These are phyloP conservation scores for Kwoniella sp. DNA, from an alignment of 768 basidiomycete species.

Conservation along the genomic window DNA sequence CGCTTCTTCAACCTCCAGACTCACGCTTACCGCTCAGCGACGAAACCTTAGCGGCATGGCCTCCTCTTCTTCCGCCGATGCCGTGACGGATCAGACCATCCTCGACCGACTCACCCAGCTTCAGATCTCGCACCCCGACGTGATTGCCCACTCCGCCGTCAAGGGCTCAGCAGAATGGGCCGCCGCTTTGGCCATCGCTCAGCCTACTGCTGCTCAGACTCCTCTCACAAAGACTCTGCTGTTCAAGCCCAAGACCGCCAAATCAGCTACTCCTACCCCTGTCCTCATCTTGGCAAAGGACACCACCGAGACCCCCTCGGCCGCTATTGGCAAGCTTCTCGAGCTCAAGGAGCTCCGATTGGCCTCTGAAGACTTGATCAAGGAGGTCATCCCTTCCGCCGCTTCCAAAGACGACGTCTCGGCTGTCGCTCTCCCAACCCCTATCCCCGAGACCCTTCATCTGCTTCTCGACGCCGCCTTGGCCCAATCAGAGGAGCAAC, in stretches of 20 bases:
- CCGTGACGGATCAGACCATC: slow-evolving; percentile 34
- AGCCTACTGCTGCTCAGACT: slow-evolving; percentile 8
- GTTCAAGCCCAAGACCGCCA: slow-evolving; percentile 97
- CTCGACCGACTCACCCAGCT: slow-evolving; percentile 34
- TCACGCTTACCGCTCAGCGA: not conserved
- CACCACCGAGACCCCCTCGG: slow-evolving; percentile 77
- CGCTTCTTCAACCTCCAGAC: slow-evolving; percentile 1
- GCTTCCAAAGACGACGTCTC: slow-evolving; percentile 85
- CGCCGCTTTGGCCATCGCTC: slow-evolving; percentile 61
- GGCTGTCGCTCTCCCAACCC: slow-evolving; percentile 74
- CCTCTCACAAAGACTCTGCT: slow-evolving; percentile 57
- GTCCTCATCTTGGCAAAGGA: slow-evolving; percentile 85
- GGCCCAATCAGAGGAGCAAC: slow-evolving; percentile 66
- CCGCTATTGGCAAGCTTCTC: slow-evolving; percentile 69
- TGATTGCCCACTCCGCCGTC: slow-evolving; percentile 65
- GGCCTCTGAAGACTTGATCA: slow-evolving; percentile 81
- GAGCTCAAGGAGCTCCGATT: slow-evolving; percentile 80
- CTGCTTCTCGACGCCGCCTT: slow-evolving; percentile 79
- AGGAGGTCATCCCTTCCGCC: slow-evolving; percentile 73
- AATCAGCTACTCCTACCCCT: slow-evolving; percentile 77
- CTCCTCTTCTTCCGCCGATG: slow-evolving; percentile 21
- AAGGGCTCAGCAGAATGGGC: slow-evolving; percentile 76
- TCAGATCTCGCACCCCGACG: slow-evolving; percentile 29
- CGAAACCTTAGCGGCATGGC: slow-evolving; percentile 23
- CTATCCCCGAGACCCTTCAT: slow-evolving; percentile 63